Base-by-base conservation (phyloP, 108 stramenopile species). In the Nannochloropsis gaditana region DNA sequence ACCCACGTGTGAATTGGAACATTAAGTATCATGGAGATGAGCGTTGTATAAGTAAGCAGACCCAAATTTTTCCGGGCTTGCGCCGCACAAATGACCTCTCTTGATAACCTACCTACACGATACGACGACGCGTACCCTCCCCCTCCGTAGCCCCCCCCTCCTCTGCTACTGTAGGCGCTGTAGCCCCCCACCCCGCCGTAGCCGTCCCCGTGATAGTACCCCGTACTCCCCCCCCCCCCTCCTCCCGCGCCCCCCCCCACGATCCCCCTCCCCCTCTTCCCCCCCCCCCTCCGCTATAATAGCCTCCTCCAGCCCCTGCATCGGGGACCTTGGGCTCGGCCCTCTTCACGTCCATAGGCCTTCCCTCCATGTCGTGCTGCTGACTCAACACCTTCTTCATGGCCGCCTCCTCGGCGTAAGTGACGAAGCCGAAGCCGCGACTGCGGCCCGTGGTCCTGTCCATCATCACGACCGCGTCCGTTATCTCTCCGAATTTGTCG, bases 391-490 rank as follows among this genome's bases (percentile, higher is more conserved):
- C 83, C 59, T 42, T 83, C 43, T 79, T 83, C 21, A 83, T 42
- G 21, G 21, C 43, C 21, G 21, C 83, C 21, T 83, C 50, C 15
- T 84, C 80, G 9, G 41, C 84, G 82, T 87, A 90, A 15, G 90
- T 90, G 15, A 90, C 90, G n/a, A 90, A 90, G 82, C 90, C 90
- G n/a, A 90, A 90, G 10, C 90, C 90, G 9, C 89, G 86, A 45
- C 88, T 89, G 21, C 90, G 89, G 80, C 86, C 84, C 43, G 90
- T 90, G 79, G 87, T 86, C 83, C 90, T 43, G 85, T 90, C 90
- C 42, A 89, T 87, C 90, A 90, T 90, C 41, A 90, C 90, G 45
- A 90, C 89, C 8, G 90, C 89, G 43, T 90, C 90, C 9, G 81
- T 80, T 42, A 90, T 86, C 42, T 73, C 84, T 19, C 90, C 90